Conservation (phyloP, 768 basidiomycete genomes). For the Holtermanniella nyarrowii region DNA sequence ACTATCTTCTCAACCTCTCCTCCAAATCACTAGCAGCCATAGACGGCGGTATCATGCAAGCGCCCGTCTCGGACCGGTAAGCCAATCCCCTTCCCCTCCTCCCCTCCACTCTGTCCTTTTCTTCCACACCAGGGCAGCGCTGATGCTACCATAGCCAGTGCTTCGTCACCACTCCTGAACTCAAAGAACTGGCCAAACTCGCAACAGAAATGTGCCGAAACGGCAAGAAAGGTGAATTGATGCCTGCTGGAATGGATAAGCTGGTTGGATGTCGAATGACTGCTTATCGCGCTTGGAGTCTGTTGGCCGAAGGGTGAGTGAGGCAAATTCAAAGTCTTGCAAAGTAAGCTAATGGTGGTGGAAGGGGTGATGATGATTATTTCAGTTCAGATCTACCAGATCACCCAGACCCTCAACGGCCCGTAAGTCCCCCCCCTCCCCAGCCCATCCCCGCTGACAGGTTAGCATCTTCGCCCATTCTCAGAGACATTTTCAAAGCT, state of each 20-base stretch:
- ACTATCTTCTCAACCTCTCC: slow-evolving; percentile 21
- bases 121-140: too few species aligned
- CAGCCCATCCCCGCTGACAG: neutral
- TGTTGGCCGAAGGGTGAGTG: slow-evolving; percentile 31
- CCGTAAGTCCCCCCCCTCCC: slow-evolving; percentile 4
- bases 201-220: too few species aligned
- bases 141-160: too few species aligned
- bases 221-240: too few species aligned
- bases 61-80: slow-evolving; percentile 34
- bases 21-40: slow-evolving; percentile 8
- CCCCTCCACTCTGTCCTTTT: too few species aligned
- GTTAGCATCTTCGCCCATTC: slow-evolving; percentile 26
- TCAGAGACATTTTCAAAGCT: slow-evolving; percentile 31
- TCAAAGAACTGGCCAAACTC: too few species aligned
- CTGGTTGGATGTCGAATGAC: slow-evolving; percentile 10
- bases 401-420: neutral
- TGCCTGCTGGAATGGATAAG: too few species aligned
- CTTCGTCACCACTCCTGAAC: too few species aligned
- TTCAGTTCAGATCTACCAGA: slow-evolving; percentile 33
- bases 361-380: slow-evolving; percentile 40
- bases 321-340: neutral
- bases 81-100: too few species aligned
- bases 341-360: neutral
- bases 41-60: slow-evolving; percentile 39
- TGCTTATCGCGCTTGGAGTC: slow-evolving; percentile 27